These are phyloP conservation scores for Fusarium anthophilum DNA, from an alignment of 2,329 filamentous ascomycete species.

Conservation along the genomic window DNA sequence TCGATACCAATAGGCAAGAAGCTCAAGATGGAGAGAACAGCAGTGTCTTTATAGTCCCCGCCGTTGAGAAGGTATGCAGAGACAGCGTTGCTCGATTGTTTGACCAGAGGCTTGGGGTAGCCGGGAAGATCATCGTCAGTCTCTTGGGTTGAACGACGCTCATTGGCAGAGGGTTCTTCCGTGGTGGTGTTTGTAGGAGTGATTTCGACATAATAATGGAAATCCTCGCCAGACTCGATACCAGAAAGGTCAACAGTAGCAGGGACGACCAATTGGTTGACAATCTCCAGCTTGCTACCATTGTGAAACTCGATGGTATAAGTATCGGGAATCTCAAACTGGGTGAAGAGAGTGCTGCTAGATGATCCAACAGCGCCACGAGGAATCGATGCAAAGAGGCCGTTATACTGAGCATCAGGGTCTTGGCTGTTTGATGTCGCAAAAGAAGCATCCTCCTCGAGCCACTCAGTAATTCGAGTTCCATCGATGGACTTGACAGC, in stretches of 20 bases:
- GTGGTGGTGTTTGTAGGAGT: conserved; percentile 11
- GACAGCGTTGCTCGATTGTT: conserved; percentile 21
- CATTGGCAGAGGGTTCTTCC: background rate
- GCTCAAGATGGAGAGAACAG: conserved; percentile 36
- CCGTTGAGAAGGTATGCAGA: conserved; percentile 36
- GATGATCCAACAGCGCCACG: conserved; percentile 10
- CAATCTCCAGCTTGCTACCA: conserved; percentile 19
- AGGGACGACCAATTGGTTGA: conserved; percentile 24
- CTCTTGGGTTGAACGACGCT: conserved; percentile 7
- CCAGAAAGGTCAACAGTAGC: conserved; percentile 27
- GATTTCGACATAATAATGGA: conserved; percentile 33
- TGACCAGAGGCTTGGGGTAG: conserved; percentile 29
- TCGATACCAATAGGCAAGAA: conserved; percentile 34
- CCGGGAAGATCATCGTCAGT: background rate
- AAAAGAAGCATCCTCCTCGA: conserved; percentile 35
- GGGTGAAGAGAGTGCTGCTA: conserved; percentile 8
- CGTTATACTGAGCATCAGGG: conserved; percentile 41
- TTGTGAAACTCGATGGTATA: conserved; percentile 38
- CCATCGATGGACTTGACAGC: conserved; percentile 37
- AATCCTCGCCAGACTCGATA: conserved; percentile 35
- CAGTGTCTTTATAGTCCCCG: conserved; percentile 33
- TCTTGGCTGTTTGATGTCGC: conserved; percentile 29
- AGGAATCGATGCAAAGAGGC: conserved; percentile 28
- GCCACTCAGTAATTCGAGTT: conserved; percentile 32
- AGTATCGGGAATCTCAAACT: conserved; percentile 38